Conservation (phyloP, 768 basidiomycete species). For the Favolaschia claudopus region DNA sequence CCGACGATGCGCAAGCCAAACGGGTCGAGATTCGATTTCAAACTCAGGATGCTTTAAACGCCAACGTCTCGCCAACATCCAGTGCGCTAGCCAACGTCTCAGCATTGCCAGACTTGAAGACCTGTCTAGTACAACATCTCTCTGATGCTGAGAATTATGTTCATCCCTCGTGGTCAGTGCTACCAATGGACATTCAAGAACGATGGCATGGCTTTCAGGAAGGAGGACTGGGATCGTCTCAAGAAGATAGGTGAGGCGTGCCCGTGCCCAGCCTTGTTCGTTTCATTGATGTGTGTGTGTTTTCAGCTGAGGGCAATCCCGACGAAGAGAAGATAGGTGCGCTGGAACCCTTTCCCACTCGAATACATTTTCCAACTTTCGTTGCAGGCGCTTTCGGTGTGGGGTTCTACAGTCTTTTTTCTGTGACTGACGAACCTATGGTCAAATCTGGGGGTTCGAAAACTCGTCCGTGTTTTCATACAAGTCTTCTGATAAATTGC, state of each 20-base stretch:
- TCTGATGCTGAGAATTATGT: background rate
- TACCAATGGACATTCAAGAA: constrained; percentile 88
- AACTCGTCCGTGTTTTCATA: constrained; percentile 27
- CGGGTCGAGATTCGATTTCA: constrained; percentile 83
- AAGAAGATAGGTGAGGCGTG: constrained; percentile 94
- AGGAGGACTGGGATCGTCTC: constrained; percentile 88
- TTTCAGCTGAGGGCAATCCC: constrained; percentile 87
- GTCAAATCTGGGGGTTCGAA: constrained; percentile 81
- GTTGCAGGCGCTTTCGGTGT: too few species aligned
- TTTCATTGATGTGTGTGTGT: background rate
- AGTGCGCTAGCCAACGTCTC: constrained; percentile 6
- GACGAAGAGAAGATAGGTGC: constrained; percentile 96
- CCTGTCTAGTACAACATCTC: constrained; percentile 53
- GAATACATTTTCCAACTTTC: too few species aligned
- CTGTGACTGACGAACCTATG: constrained; percentile 83
- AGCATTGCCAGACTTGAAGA: constrained; percentile 69
- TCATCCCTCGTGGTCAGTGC: constrained; percentile 52
- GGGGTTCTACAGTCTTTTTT: constrained; percentile 85
- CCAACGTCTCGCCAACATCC: constrained; percentile 17
- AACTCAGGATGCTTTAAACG: constrained; percentile 58
- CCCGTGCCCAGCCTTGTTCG: constrained; percentile 13
- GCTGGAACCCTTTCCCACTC: too few species aligned
- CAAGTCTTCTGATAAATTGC: constrained; percentile 11
- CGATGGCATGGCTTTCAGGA: constrained; percentile 82
- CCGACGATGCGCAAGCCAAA: constrained; percentile 86